Percentiles rank a stretch among this genome's conserved stretches.
phyloP scores from a whole-genome alignment of 257 asterid species.

The Solanum virginianum region DNA sequence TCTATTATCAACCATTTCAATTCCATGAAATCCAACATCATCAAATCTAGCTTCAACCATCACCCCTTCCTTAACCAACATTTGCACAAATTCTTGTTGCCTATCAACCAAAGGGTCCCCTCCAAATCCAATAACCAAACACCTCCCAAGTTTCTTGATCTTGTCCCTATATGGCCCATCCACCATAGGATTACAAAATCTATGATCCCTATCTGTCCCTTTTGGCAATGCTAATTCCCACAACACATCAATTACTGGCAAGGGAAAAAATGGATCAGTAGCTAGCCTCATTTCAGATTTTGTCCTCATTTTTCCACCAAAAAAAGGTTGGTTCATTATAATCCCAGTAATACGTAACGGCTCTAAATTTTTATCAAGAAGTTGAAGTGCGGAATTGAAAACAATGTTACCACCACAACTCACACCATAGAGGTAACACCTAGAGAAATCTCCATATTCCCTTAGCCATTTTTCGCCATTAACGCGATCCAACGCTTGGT shows the following conservation, averaged over 20 bases:
- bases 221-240: conserved; percentile 88
- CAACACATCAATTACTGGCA: conserved; percentile 56
- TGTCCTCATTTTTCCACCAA: conserved; percentile 60
- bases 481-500: conserved; percentile 18
- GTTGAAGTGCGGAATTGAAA: conserved; percentile 33
- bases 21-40: conserved; percentile 66
- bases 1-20: conserved; percentile 48
- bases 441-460: conserved; percentile 46
- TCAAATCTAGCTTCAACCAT: conserved; percentile 68
- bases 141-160: conserved; percentile 42
- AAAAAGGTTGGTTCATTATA: conserved; percentile 59
- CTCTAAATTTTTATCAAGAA: conserved; percentile 26
- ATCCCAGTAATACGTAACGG: conserved; percentile 43
- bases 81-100: conserved; percentile 52
- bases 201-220: conserved; percentile 70
- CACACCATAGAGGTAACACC: conserved; percentile 60
- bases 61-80: conserved; percentile 51
- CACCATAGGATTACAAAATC: conserved; percentile 58
- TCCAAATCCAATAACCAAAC: conserved; percentile 74
- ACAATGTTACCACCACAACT: conserved; percentile 67
- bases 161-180: conserved; percentile 41
- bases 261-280: conserved; percentile 54
- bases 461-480: conserved; percentile 61
- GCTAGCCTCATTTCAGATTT: conserved; percentile 67
- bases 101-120: conserved; percentile 82